Evolutionary conservation across 495 filamentous ascomycete species (phyloP), one percentile per base, ranked within the genome.

Genomic region (Penicillium paxilli): DNA sequence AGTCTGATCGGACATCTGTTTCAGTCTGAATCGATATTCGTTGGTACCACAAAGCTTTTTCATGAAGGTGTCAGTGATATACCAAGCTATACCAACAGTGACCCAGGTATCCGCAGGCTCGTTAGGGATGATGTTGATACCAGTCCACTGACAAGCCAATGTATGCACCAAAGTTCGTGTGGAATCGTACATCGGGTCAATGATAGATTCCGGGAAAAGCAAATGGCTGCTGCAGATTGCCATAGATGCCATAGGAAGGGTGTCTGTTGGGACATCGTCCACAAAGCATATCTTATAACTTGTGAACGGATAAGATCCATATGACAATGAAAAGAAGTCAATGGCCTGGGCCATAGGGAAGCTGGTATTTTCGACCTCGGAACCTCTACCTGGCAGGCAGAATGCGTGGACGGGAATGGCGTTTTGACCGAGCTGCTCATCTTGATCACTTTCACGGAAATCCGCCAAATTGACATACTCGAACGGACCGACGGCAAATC

Each of bases 211-310:
- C 0, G 91, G 87, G 62, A 89, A 95, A 2, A 99, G 83, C 0
- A 99, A 79, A 46, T 89, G 83, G 35, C 75, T 93, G 72, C 88
- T 97, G 73, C 90, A 96, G 26, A 99, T 81, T 21, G 91, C 87
- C 61, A 98, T 79, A 9, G 87, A 88, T 9, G 88, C 88, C n/a
- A 88, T 85, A 47, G 89, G 81, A 32, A 86, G 74, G 1, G 87
- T 87, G 46, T 95, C 90, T 17, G 75, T 71, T 3, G 83, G 68
- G 53, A 91, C 79, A 67, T 98, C 95, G 55, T 99, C 94, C 32
- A 98, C 87, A 56, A 98, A 99, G 63, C 88, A 91, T 37, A 98
- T 72, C 58, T 93, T 94, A 76, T 94, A 97, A 57, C 83, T 89
- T 32, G 85, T 80, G 59, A 91, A 96, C 0, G 92, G 90, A 68